A percentile compares a stretch with the other conserved stretches of the same genome.
Evolutionary conservation across 192 early-diverging fungal species (phyloP).

Genomic region (Glomus cerebriforme): DNA sequence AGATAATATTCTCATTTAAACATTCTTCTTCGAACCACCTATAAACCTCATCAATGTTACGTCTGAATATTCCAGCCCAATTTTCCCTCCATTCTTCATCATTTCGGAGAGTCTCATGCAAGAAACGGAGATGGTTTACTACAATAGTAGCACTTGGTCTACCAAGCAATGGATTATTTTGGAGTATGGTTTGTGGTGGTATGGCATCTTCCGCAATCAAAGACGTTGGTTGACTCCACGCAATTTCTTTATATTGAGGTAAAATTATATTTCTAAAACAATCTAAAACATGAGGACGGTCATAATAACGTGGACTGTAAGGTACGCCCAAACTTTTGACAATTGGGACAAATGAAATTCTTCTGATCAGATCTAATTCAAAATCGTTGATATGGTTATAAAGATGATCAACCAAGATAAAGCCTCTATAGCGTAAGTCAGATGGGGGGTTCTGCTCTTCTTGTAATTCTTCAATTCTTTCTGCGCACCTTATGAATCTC

Average conservation of each 20-base stretch:
- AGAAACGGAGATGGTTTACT: not conserved
- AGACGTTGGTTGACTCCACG: conserved; percentile 1
- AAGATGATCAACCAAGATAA: conserved; percentile 11
- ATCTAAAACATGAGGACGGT: not conserved
- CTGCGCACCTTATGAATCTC: not conserved
- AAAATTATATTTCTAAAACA: not conserved
- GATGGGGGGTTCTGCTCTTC: not conserved
- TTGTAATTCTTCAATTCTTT: conserved; percentile 6
- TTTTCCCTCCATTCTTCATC: not conserved
- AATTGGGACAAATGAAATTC: conserved; percentile 14
- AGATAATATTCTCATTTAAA: not conserved
- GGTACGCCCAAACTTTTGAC: not conserved
- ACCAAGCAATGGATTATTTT: conserved; percentile 8
- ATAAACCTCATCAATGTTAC: not conserved
- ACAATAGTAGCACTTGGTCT: not conserved
- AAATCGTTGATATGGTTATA: not conserved
- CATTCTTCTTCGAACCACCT: conserved; percentile 3
- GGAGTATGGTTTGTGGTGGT: not conserved
- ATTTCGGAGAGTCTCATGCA: not conserved
- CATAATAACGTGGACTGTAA: not conserved
- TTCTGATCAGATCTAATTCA: not conserved
- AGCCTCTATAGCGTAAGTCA: conserved; percentile 7
- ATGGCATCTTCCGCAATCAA: conserved; percentile 14
- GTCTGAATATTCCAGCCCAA: not conserved
- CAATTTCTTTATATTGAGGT: conserved; percentile 12